Evolutionary conservation across 2,329 filamentous ascomycete species (phyloP).

Genomic region (Fusarium odoratissimum): DNA sequence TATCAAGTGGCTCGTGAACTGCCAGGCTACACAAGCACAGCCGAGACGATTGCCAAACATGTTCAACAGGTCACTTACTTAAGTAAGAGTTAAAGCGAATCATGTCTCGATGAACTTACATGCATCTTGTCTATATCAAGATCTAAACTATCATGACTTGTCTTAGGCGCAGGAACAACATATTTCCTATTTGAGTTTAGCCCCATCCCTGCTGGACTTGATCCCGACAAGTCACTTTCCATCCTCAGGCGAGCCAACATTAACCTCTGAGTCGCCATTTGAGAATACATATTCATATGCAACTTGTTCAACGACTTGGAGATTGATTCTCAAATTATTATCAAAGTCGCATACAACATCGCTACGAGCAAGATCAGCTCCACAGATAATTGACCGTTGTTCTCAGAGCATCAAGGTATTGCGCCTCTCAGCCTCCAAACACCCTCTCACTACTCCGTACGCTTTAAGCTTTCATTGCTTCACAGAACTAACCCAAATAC

Average conservation of each 20-base stretch:
- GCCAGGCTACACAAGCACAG: not conserved
- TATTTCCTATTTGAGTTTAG: slow-evolving; percentile 28
- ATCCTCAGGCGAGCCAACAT: not conserved
- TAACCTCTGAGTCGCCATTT: not conserved
- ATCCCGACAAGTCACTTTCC: not conserved
- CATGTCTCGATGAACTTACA: not conserved
- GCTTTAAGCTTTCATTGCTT: not conserved
- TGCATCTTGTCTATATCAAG: not conserved
- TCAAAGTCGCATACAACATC: not conserved
- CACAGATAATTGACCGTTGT: not conserved
- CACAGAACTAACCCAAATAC: not conserved
- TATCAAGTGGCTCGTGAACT: not conserved
- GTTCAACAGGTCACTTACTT: accelerated
- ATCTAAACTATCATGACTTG: not conserved
- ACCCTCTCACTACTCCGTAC: not conserved
- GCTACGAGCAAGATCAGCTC: too few relatives aligned
- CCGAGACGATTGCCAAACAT: not conserved
- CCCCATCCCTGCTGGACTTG: not conserved
- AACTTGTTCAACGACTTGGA: not conserved
- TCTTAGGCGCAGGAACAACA: not conserved
- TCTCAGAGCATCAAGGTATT: not conserved
- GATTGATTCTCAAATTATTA: not conserved
- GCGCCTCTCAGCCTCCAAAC: not conserved
- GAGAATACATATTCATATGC: not conserved
- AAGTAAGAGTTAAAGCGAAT: not conserved